phyloP scores from a whole-genome alignment of 441 rosid species.

The Flueggea neowawraea region DNA sequence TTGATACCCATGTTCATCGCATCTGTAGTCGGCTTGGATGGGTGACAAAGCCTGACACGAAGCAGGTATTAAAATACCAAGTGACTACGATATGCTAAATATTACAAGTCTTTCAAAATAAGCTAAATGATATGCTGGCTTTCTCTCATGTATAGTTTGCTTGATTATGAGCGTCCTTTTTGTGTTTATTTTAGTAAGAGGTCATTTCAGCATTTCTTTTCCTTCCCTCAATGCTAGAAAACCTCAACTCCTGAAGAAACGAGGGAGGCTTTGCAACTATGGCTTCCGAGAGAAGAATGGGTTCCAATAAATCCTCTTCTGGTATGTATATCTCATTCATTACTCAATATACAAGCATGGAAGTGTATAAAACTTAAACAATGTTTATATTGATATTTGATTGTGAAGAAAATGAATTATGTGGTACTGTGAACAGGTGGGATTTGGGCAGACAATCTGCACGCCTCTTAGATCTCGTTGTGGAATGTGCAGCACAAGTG shows the following conservation, averaged over 20 bases:
- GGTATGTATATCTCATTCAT: constrained; percentile 31
- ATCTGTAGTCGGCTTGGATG: constrained; percentile 95
- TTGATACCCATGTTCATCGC: constrained; percentile 96
- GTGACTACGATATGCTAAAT: too few relatives aligned
- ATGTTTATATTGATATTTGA: too few relatives aligned
- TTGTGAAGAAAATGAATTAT: too few relatives aligned
- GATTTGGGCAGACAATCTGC: constrained; percentile 93
- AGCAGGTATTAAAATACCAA: constrained; percentile 35
- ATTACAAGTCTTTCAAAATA: too few relatives aligned
- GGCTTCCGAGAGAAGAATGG: constrained; percentile 99
- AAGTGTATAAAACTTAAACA: too few relatives aligned
- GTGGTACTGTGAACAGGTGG: constrained; percentile 50
- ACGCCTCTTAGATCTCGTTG: constrained; percentile 85
- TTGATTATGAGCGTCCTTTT: too few relatives aligned
- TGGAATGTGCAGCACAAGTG: constrained; percentile 52
- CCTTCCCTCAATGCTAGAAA: constrained; percentile 35
- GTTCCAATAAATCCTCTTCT: constrained; percentile 86
- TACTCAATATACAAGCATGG: too few relatives aligned
- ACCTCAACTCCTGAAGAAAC: constrained; percentile 91
- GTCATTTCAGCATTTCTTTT: neutral
- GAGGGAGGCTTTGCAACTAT: constrained; percentile 71
- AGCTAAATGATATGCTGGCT: too few relatives aligned
- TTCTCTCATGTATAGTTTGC: too few relatives aligned
- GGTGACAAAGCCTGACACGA: constrained; percentile 71
- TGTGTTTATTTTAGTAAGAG: too few relatives aligned